phyloP scores from a whole-genome alignment of 495 filamentous ascomycete species.

The Penicillium subrubescens region DNA sequence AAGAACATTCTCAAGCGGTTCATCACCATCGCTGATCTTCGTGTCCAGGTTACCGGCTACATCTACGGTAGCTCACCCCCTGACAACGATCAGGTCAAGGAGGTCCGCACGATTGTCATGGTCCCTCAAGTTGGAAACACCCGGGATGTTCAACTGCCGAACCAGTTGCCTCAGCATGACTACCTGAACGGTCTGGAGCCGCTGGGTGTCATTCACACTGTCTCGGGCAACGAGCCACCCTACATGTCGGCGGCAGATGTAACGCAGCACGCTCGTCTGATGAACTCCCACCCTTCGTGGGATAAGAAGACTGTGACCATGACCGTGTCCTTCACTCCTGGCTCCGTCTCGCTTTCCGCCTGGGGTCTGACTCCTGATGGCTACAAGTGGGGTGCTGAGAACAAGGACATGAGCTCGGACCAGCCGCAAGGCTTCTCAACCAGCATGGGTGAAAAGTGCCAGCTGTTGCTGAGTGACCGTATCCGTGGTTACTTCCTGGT shows the following conservation, averaged over 20 bases:
- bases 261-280: constrained; percentile 86
- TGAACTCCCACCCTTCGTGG: constrained; percentile 81
- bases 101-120: constrained; percentile 95
- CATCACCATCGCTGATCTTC: constrained; percentile 96
- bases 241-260: constrained; percentile 97
- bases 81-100: constrained; percentile 96
- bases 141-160: constrained; percentile 86
- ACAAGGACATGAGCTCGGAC: constrained; percentile 88
- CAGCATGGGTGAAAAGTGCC: constrained; percentile 92
- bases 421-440: constrained; percentile 93
- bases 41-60: constrained; percentile 94
- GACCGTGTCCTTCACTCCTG: constrained; percentile 98
- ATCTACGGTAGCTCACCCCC: constrained; percentile 91
- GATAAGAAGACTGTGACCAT: constrained; percentile 96
- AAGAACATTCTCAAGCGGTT: constrained; percentile 99
- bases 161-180: constrained; percentile 92
- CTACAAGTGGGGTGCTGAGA: constrained; percentile 97
- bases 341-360: constrained; percentile 90
- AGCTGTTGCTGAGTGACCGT: constrained; percentile 86
- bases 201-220: constrained; percentile 92
- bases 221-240: constrained; percentile 88
- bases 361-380: constrained; percentile 89
- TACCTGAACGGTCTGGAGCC: constrained; percentile 87
- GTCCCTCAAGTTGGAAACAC: constrained; percentile 94
- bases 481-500: constrained; percentile 95